phyloP scores from a whole-genome alignment of 106 monocot genomes.

The Cymbidium sinense region DNA sequence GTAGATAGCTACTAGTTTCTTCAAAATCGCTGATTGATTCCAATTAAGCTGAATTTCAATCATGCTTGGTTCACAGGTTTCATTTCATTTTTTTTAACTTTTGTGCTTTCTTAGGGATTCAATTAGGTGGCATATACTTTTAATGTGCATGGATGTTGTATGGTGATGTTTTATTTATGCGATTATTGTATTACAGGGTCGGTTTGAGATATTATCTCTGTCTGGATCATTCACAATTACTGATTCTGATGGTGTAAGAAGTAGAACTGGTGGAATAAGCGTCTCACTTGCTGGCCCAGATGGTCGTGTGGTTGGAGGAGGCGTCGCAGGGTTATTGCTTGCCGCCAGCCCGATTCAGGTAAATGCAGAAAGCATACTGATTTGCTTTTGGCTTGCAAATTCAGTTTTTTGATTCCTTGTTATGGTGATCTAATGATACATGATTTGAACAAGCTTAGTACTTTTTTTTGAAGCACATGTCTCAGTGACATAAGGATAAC shows the following conservation, averaged over 20 bases:
- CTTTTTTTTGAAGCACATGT: background rate
- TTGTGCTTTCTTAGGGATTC: background rate
- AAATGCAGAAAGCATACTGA: background rate
- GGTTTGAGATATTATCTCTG: constrained; percentile 69
- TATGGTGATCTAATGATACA: background rate
- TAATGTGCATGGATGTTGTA: background rate
- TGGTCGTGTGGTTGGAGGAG: constrained; percentile 79
- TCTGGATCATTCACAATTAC: constrained; percentile 58
- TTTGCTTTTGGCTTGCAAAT: background rate
- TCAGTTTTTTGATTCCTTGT: background rate
- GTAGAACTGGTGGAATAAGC: constrained; percentile 73
- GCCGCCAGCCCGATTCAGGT: constrained; percentile 89
- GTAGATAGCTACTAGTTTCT: background rate
- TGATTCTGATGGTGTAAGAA: constrained; percentile 40
- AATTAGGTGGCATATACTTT: background rate
- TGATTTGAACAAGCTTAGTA: background rate
- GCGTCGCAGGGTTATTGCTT: constrained; percentile 61
- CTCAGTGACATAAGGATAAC: background rate
- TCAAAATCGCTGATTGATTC: background rate
- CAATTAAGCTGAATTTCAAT: background rate
- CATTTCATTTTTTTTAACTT: background rate
- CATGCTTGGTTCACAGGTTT: background rate
- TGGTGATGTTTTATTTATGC: background rate
- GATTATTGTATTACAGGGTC: constrained; percentile 39
- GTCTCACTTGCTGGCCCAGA: constrained; percentile 76